A percentile compares a stretch with the other conserved stretches of the same genome.
phyloP scores from a whole-genome alignment of 441 rosid species.

The Corymbia calophylla region DNA sequence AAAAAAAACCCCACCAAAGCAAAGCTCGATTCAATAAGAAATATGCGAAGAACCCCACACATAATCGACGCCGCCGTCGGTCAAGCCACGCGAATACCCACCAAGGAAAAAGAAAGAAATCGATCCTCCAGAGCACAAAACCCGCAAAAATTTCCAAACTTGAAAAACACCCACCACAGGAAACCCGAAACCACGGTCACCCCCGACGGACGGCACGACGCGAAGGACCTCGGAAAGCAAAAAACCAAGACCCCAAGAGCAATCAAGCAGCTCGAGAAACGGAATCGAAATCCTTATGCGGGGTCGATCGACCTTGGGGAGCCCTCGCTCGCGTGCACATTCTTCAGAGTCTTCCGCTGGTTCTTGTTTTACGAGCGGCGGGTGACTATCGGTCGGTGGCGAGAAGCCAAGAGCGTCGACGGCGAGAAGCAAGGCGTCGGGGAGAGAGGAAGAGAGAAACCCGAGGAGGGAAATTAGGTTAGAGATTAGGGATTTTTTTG shows the following conservation, averaged over 20 bases:
- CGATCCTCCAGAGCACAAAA: background rate
- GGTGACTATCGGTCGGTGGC: too few species aligned
- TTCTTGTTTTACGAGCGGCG: too few species aligned
- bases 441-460: too few species aligned
- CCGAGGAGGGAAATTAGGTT: too few species aligned
- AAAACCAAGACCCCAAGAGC: too few species aligned
- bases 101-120: background rate
- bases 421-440: too few species aligned
- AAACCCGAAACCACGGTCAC: background rate
- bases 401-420: too few species aligned
- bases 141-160: background rate
- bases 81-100: background rate
- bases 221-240: too few species aligned
- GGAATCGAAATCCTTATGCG: background rate
- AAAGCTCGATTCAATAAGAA: background rate
- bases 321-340: too few species aligned
- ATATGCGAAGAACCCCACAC: background rate
- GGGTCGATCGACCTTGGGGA: background rate
- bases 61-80: background rate
- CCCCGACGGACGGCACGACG: too few species aligned
- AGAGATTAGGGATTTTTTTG: too few species aligned
- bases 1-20: background rate
- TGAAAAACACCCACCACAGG: background rate
- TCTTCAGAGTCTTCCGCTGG: too few species aligned
- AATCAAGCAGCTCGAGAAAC: background rate